Base-by-base conservation (phyloP, 179 eudicot genomes). In the Actinidia arguta region DNA sequence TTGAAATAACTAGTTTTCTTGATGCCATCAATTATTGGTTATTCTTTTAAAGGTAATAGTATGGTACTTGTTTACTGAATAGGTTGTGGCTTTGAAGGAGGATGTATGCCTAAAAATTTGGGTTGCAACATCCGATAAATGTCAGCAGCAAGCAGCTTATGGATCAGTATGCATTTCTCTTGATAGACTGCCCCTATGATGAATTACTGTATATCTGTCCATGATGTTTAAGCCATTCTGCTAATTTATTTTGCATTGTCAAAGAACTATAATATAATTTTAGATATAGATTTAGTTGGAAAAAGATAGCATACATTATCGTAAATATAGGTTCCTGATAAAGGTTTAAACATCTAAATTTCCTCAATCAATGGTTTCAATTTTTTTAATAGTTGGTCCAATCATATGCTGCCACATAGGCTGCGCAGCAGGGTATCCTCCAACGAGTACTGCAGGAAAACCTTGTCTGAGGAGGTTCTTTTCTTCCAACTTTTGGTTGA, bases 101-200 rank as follows among this genome's bases (percentile, higher is more conserved):
- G 99, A 95, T 86, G 99, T 98, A 51, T 96, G 98, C 88, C 98
- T 97, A 51, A 89, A 89, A 87, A 97, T 96, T 80, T 96, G 98
- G 98, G 99, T 96, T 79, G 99, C 86, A 83, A 95, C 99, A 73
- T 96, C 99, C 75, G 99, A 96, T 93, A 90, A 73, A 78, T 85
- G 88, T 89, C 98, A 93, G 78, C 99, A 95, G 80, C 88, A 95
- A 48, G 98, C 93, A 67, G 98, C 98, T 81, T 80, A 90, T 86
- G 99, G 97, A 85, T 94, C 97, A 82, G 99, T 96, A 95, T 79
- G 92, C 22, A 39, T 80, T 81, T 27, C 55, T 47, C 31, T 71
- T 16, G 42, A 77, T 48, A 27, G 47, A 20, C 78, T 79, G 31
- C 48, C 11, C 67, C 31, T 22, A 31, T 62, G 48, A 50, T 48